Evolutionary conservation across 345 rosid species (phyloP).

Genomic region (Citrus maxima): DNA sequence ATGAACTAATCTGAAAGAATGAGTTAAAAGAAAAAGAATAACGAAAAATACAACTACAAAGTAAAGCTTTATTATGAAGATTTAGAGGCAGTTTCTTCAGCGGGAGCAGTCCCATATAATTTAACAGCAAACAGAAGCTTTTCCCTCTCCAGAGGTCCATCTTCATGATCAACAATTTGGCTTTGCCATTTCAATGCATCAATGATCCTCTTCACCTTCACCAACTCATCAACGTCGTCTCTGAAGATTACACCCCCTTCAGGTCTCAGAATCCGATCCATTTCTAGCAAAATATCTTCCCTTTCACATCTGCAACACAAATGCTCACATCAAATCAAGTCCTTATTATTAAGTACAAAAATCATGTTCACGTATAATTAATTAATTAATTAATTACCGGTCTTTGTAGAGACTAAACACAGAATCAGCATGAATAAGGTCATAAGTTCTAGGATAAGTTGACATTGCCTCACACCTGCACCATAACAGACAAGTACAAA

Average conservation of each 20-base stretch:
- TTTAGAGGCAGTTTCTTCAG: constrained; percentile 8
- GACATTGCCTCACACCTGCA: constrained; percentile 81
- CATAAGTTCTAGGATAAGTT: constrained; percentile 68
- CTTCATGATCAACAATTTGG: constrained; percentile 57
- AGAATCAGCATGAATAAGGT: constrained; percentile 59
- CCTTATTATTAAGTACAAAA: background rate
- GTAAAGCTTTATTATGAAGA: constrained; percentile 4
- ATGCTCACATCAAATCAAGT: background rate
- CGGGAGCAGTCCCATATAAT: constrained; percentile 41
- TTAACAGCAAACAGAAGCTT: constrained; percentile 65
- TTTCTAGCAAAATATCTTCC: constrained; percentile 58
- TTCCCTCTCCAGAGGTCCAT: constrained; percentile 53
- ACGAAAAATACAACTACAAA: background rate
- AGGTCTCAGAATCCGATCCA: constrained; percentile 65
- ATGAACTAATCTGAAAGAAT: background rate
- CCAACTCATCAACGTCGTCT: constrained; percentile 53
- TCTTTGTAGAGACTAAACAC: constrained; percentile 52
- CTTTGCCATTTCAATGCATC: constrained; percentile 54
- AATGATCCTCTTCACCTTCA: constrained; percentile 47
- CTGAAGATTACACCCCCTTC: constrained; percentile 60
- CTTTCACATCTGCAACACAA: constrained; percentile 37
- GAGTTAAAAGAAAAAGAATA: background rate
- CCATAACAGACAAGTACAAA: background rate
- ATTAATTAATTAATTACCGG: constrained; percentile 25
- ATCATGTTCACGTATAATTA: no score